Evolutionary conservation across 176 grass and related monocot species (phyloP), one percentile per base, ranked within the genome.

Genomic region (Carex kokanica): DNA sequence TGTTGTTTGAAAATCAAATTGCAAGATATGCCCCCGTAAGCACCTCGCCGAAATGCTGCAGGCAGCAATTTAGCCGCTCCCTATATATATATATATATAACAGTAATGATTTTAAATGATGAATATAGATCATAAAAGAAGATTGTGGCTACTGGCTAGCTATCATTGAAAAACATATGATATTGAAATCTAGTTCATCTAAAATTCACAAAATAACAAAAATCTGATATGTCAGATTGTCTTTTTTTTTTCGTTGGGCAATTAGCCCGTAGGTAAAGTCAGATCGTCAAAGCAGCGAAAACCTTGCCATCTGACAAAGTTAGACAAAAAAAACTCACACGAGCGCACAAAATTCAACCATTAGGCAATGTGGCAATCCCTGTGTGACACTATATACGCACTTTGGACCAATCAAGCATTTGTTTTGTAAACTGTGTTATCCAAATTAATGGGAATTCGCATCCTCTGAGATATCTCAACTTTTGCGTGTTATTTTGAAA

Each of bases 341-440:
- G 80, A 82, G 80, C 9, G 80, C 80, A 64, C 60, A 82, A 82
- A 82, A 82, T 82, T 82, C 80, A 82, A 82, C 78, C 31, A 49
- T 13, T 40, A 69, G 15, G 73, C 14, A 13, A 13, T 47, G 58
- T 63, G 78, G 59, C 78, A 81, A 63, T 81, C 18, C 78, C 57
- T 43, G 78, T 81, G 78, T 16, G 38, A 8, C 54, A 21, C 20
- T 7, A 40, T 40, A 2, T 62, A 34, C 6, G 56, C 78, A 60
- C 32, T 21, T 61, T 36, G 41, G 58, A 14, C 15, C 51, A 81
- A 45, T 81, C 4, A 81, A 63, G 32, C 49, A 71, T 55, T 74
- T 7, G 43, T 20, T 25, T 74, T 52, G 12, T 15, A 25, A 25
- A 24, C 3, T 25, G 70, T 25, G 41, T 4, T 13, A 15, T 23